phyloP scores from a whole-genome alignment of 2,329 filamentous ascomycete genomes.

The Hyphodiscus sp. region DNA sequence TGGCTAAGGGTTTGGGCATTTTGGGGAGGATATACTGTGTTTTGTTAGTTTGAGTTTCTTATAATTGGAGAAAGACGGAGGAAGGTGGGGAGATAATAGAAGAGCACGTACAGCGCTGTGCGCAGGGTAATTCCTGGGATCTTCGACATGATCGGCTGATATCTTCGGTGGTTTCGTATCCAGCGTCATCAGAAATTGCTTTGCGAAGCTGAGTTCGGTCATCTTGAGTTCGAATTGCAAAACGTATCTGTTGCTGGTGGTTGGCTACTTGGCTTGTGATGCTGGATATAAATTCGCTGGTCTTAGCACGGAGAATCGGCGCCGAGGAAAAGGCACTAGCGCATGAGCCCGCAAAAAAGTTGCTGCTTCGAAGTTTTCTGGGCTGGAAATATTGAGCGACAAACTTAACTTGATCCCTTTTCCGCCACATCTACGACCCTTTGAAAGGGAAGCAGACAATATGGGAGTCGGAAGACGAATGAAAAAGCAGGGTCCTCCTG shows the following conservation, averaged over 20 bases:
- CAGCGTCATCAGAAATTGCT: conserved; percentile 72
- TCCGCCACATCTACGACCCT: not conserved
- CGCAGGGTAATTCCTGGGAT: conserved; percentile 70
- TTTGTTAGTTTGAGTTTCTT: conserved; percentile 6
- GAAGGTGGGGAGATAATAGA: not conserved
- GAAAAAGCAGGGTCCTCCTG: conserved; percentile 89
- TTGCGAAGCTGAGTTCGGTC: conserved; percentile 82
- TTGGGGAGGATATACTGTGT: conserved; percentile 65
- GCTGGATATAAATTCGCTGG: not conserved
- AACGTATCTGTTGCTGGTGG: not conserved
- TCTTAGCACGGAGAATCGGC: conserved; percentile 14
- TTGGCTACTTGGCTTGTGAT: too few relatives aligned
- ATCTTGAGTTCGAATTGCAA: conserved; percentile 38
- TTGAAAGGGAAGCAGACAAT: conserved; percentile 28
- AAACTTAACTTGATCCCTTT: not conserved
- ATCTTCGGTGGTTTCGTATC: conserved; percentile 76
- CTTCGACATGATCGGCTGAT: conserved; percentile 83
- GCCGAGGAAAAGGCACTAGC: not conserved
- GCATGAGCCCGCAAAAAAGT: conserved; percentile 2
- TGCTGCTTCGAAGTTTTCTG: not conserved
- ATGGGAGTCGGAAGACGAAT: conserved; percentile 92
- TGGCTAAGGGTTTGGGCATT: conserved; percentile 50
- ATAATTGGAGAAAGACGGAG: conserved; percentile 1
- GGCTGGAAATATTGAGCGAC: not conserved
- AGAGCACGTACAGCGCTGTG: conserved; percentile 61